These are phyloP conservation scores for Teratosphaeria destructans DNA, from an alignment of 2,329 filamentous ascomycete species.

Conservation along the genomic window DNA sequence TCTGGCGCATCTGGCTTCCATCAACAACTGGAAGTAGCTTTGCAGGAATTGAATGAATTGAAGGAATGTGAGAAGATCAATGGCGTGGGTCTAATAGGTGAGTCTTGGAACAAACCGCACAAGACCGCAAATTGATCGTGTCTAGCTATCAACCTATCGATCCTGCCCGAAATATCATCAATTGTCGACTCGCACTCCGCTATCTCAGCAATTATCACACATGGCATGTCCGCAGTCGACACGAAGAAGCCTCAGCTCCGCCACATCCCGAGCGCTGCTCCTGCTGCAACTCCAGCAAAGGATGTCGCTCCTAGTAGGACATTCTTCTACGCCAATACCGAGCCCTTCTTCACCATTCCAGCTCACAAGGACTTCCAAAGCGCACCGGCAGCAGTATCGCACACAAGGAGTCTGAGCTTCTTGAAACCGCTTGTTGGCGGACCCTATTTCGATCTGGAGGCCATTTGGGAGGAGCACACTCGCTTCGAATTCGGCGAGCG, in stretches of 20 bases:
- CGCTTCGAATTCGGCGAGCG: conserved; percentile 59
- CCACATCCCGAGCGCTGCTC: conserved; percentile 7
- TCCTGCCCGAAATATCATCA: not conserved
- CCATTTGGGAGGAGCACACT: conserved; percentile 71
- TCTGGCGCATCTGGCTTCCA: not conserved
- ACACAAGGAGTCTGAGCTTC: conserved; percentile 56
- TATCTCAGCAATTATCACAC: conserved; percentile 2
- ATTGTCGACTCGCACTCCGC: not conserved
- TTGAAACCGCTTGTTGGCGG: conserved; percentile 54
- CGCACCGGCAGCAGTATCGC: conserved; percentile 48
- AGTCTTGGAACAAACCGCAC: not conserved
- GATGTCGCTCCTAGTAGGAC: conserved; percentile 9
- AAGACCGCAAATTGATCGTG: not conserved
- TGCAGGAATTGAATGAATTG: conserved; percentile 4
- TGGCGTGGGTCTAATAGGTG: not conserved
- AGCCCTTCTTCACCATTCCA: conserved; percentile 41
- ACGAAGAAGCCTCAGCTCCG: conserved; percentile 2
- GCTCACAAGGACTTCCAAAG: conserved; percentile 43
- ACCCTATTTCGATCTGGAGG: conserved; percentile 63
- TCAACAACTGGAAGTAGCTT: conserved; percentile 6
- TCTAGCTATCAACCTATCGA: conserved; percentile 1
- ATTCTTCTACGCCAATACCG: conserved; percentile 38
- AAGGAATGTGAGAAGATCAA: not conserved
- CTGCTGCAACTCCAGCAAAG: conserved; percentile 8
- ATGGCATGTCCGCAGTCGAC: not conserved